Base-by-base conservation (phyloP, 352 stramenopile species). In the Vaucheria bursata region DNA sequence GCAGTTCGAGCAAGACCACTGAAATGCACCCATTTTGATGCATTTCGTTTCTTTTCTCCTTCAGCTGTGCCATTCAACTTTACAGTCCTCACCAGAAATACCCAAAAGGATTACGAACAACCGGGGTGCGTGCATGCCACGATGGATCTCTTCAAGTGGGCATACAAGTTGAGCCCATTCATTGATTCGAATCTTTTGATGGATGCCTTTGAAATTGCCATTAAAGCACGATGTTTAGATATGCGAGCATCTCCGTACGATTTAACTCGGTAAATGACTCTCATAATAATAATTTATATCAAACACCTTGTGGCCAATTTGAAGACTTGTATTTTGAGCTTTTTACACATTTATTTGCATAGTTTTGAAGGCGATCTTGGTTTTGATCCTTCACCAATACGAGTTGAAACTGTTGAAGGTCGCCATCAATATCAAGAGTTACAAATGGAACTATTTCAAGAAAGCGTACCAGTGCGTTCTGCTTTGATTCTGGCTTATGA, bases 141-240 rank as follows among this genome's bases (percentile, higher is more conserved):
- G 66, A 93, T 93, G 89, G 89, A 93, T 79, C 79, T 93, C 34
- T 84, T 93, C 6, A 91, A 91, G 76, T 90, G 90, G 73, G 79
- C 81, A 25, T 71, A 90, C 25, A 87, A 87, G 45, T 69, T 92
- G 2, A 80, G 84, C 49, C 82, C 88, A 0, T 90, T 91, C 77
- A 70, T 89, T 32, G 80, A 86, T 39, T 53, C 85, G 37, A 75
- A 74, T 6, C 59, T 91, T 35, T 69, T 92, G 35, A 39, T 33
- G 0, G 80, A 88, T 32, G 75, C 85, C 3, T 73, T 92, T 29
- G 74, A 86, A n/a, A 67, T 91, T 33, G 85, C 87, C n/a, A 71
- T 93, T 0, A 71, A 85, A 18, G 87, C 87, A 6, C 79, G 89
- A 1, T 74, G 71, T 34, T 78, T 93, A 45, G 89, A 93, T 84